Conservation (phyloP, 1,139 yeast species). For the Suhomyces bokatorum region DNA sequence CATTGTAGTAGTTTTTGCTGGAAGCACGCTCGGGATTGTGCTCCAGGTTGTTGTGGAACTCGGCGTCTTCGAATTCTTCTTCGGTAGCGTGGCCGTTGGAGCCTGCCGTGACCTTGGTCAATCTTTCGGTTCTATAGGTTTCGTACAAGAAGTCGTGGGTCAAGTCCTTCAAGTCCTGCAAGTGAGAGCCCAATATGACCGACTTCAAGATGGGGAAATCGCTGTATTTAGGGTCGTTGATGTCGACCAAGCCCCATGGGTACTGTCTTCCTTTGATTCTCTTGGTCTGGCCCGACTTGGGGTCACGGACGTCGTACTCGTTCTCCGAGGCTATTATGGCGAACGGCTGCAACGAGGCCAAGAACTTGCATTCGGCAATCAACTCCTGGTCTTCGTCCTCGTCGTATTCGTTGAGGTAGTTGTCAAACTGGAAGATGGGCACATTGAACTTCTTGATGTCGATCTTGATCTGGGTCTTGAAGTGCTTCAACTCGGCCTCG, state of each 20-base stretch:
- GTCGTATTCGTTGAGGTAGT: slow-evolving; percentile 44
- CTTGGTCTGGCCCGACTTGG: slow-evolving; percentile 51
- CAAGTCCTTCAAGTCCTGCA: slow-evolving; percentile 88
- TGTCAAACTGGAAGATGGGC: slow-evolving; percentile 79
- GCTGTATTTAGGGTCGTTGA: slow-evolving; percentile 76
- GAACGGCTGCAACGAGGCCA: slow-evolving; percentile 80
- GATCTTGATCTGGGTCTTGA: slow-evolving; percentile 56
- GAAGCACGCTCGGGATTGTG: slow-evolving; percentile 14
- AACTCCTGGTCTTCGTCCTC: slow-evolving; percentile 67
- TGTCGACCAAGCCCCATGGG: slow-evolving; percentile 92
- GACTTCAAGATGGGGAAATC: slow-evolving; percentile 85
- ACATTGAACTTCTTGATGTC: slow-evolving; percentile 77
- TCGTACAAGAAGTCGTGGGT: slow-evolving; percentile 93
- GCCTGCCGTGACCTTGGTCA: slow-evolving; percentile 55
- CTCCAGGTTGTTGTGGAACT: slow-evolving; percentile 36
- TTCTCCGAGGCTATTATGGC: slow-evolving; percentile 78
- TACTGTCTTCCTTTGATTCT: slow-evolving; percentile 78
- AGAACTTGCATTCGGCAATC: slow-evolving; percentile 74
- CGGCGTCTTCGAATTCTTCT: slow-evolving; percentile 28
- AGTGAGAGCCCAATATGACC: slow-evolving; percentile 85
- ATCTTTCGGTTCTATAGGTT: slow-evolving; percentile 86
- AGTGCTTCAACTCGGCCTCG: slow-evolving; percentile 61
- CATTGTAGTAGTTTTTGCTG: slow-evolving; percentile 9
- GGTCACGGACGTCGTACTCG: slow-evolving; percentile 51
- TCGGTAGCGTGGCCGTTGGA: slow-evolving; percentile 25